Percentiles rank a stretch among this genome's conserved stretches.
Conservation (phyloP, 2,329 filamentous ascomycete species). For the Penicillium sp. region DNA sequence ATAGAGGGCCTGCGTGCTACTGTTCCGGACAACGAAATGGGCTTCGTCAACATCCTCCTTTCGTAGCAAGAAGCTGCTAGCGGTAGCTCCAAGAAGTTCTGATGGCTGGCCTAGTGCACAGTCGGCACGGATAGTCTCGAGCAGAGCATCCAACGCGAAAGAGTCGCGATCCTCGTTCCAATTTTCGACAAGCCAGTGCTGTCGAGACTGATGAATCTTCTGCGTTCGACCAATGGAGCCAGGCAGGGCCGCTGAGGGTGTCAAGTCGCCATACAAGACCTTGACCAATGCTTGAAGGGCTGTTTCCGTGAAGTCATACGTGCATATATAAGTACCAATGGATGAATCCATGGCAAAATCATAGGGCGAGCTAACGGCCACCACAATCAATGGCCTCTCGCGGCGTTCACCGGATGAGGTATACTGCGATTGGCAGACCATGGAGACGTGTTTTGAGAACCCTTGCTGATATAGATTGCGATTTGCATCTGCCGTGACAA, state of each 20-base stretch:
- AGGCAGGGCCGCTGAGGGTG: conserved; percentile 56
- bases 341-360: conserved; percentile 92
- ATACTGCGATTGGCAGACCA: conserved; percentile 68
- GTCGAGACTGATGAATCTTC: conserved; percentile 82
- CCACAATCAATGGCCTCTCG: conserved; percentile 83
- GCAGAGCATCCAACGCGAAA: conserved; percentile 70
- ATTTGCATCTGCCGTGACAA: conserved; percentile 91
- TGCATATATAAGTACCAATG: conserved; percentile 91
- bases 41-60: conserved; percentile 71
- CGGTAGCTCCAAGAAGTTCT: conserved; percentile 66
- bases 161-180: conserved; percentile 79
- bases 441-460: conserved; percentile 93
- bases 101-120: conserved; percentile 62
- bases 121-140: conserved; percentile 67
- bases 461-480: conserved; percentile 90
- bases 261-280: conserved; percentile 74
- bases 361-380: conserved; percentile 92
- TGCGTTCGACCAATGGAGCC: conserved; percentile 83
- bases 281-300: conserved; percentile 82
- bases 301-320: conserved; percentile 93
- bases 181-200: conserved; percentile 90
- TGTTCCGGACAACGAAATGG: conserved; percentile 92
- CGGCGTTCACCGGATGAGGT: conserved; percentile 43
- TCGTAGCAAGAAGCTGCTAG: conserved; percentile 73
- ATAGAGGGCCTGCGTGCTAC: conserved; percentile 85